Base-by-base conservation (phyloP, 495 filamentous ascomycete species). In the Platismatia glauca region DNA sequence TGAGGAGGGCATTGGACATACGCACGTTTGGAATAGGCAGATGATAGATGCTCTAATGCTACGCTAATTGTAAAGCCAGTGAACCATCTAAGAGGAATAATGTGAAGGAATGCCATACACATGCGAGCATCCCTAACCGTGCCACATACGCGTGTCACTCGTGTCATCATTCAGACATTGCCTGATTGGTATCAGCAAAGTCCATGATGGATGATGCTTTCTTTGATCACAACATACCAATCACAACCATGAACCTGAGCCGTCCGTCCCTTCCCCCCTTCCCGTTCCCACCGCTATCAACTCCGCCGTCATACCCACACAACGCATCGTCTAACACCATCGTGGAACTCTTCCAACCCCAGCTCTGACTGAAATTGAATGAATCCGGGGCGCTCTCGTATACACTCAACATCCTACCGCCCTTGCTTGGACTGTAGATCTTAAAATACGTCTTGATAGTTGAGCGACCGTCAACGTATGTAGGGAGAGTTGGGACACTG, bases 391-490 rank as follows among this genome's bases (percentile, higher is more conserved):
- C 79, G 60, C 74, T 78, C 60, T 82, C 80, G 66, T 85, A 84
- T 52, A 85, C 79, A 58, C 75, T 79, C 62, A 85, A 67, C 74
- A 84, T 77, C 37, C 82, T 71, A 8, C 82, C 82, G 27, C 79
- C 83, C 59, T 80, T 80, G 27, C 74, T 78, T 0, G 82, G 83
- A 33, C 73, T 78, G 71, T 83, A 85, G 35, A 85, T 85, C 71
- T 85, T 85, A 70, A 85, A 85, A 69, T 85, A 85, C 5, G 82
- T 85, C 67, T 79, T 78, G 57, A 85, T 84, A 44, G 78, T 82
- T 35, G 82, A 81, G 8, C 82, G 72, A 11, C 72, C 72, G 62
- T 85, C 82, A 22, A 80, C 73, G 68, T 85, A 85, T 22, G 77
- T 71, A 1, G 81, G 76, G 24, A 84, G 62, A 0, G 82, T 74